Evolutionary conservation across 495 filamentous ascomycete species (phyloP), one percentile per base, ranked within the genome.

Genomic region (Talaromyces nanjingensis): DNA sequence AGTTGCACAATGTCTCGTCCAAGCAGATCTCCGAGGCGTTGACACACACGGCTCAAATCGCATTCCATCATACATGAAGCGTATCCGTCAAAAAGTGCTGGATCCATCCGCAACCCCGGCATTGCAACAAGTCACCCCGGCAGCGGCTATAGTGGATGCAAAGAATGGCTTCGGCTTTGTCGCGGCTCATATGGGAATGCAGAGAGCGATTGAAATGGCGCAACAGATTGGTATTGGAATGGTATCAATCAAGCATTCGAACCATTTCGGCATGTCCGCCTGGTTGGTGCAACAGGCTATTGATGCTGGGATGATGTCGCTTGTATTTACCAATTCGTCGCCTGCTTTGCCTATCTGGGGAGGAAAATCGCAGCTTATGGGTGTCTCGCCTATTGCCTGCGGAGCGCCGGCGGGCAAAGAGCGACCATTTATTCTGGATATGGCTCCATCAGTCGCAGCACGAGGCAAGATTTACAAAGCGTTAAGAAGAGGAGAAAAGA

Each of bases 231-330:
- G 90, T 20, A 87, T 93, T 64, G 90, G 89, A 11, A 82, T 93
- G 80, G 88, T 86, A 6, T 82, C 80, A 55, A 79, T 91, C 67
- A 89, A 87, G 71, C 86, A 87, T 73, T 87, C 83, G 63, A 93
- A 93, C 71, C 90, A 93, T 72, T 91, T 90, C 67, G 90, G 90
- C 62, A 92, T 91, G 89, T 83, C 82, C 0, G 89, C 89, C 0
- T 91, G 89, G 88, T 63, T 92, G 7, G 89, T 91, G 39, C 84
- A 88, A 71, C 87, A 90, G 72, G 90, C 90, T 8, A 66, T 90
- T 53, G 86, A 91, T 57, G 84, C 81, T 5, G 84, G 81, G 14
- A 88, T 91, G 87, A 86, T 91, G 83, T 83, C 79, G 61, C 77
- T 93, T 0, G 89, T 91, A 4, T 93, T 93, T 66, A 93, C 90